A percentile compares a stretch with the other conserved stretches of the same genome.
These are phyloP conservation scores for Porcisia deanei DNA, from an alignment of 208 protist genomes.

Conservation along the genomic window DNA sequence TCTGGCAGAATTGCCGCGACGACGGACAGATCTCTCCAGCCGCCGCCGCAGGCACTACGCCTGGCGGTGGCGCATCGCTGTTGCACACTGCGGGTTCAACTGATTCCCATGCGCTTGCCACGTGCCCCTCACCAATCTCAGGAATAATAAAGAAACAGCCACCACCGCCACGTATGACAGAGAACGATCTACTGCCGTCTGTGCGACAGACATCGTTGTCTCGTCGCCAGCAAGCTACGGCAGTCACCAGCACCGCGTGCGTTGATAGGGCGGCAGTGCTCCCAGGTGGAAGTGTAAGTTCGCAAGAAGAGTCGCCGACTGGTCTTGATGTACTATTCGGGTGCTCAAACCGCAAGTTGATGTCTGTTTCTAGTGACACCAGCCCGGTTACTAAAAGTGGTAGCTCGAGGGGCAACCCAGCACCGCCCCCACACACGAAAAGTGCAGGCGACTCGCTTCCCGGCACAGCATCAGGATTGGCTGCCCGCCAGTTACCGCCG, in stretches of 20 bases:
- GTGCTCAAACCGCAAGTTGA: constrained; percentile 31
- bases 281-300: neutral
- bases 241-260: neutral
- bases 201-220: constrained; percentile 36
- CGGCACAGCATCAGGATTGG: too few relatives aligned
- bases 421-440: neutral
- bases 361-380: constrained; percentile 13
- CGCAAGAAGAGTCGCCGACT: constrained; percentile 22
- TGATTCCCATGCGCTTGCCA: neutral
- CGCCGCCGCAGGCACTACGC: too few relatives aligned
- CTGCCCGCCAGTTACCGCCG: neutral
- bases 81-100: neutral
- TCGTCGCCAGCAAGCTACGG: neutral
- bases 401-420: neutral
- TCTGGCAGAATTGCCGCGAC: constrained; percentile 63
- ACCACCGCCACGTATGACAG: constrained; percentile 21
- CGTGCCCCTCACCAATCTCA: neutral
- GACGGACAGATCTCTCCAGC: constrained; percentile 26
- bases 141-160: neutral
- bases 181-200: constrained; percentile 54
- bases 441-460: neutral
- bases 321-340: constrained; percentile 37
- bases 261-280: neutral
- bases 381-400: neutral
- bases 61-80: neutral